Percentiles rank a stretch among this genome's conserved stretches.
Conservation (phyloP, 306 rosid species). For the Trifolium subterraneum region DNA sequence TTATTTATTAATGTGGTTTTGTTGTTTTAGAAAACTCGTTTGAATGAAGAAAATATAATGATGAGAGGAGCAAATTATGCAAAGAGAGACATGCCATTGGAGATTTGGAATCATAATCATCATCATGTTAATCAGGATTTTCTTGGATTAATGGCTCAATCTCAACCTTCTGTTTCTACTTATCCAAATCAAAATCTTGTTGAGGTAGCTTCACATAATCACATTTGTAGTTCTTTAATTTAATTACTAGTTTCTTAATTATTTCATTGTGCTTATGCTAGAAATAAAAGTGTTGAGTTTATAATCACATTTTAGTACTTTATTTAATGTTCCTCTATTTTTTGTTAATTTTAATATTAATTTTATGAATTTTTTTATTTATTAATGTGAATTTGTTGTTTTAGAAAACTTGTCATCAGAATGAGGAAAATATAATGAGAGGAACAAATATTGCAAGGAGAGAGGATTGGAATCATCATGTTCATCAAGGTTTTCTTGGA, state of each 20-base stretch:
- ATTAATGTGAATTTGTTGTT: too few species aligned
- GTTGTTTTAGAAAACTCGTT: conserved; percentile 61
- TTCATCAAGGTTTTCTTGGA: too few species aligned
- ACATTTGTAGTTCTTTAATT: background rate
- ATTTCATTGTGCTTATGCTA: conserved; percentile 11
- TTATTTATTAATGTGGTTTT: background rate
- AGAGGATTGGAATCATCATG: too few species aligned
- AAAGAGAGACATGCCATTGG: conserved; percentile 40
- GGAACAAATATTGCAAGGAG: too few species aligned
- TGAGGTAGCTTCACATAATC: background rate
- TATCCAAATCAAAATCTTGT: background rate
- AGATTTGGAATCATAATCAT: conserved; percentile 25
- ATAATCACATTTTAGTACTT: too few species aligned
- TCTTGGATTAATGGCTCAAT: conserved; percentile 37
- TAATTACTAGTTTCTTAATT: background rate
- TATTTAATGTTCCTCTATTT: too few species aligned
- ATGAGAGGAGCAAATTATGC: background rate
- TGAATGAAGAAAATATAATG: conserved; percentile 36
- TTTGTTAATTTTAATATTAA: too few species aligned
- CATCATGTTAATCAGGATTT: conserved; percentile 50
- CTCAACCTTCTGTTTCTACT: conserved; percentile 28
- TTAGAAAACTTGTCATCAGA: too few species aligned
- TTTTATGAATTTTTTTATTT: too few species aligned
- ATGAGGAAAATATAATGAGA: too few species aligned
- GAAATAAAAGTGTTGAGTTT: too few species aligned